Base-by-base conservation (phyloP, 306 rosid species). In the Carpinus fangiana region DNA sequence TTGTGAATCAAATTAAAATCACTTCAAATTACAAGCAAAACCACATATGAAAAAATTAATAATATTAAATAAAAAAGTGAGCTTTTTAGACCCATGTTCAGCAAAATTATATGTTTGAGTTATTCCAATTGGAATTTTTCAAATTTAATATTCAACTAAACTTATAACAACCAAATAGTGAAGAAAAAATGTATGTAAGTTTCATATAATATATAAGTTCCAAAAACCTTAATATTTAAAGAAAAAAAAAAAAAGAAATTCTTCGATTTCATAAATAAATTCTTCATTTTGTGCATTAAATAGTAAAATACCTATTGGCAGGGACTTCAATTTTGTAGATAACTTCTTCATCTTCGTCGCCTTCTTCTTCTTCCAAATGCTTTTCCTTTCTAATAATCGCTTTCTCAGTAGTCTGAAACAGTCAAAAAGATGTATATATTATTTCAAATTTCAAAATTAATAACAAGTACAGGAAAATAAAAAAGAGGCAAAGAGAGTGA, bases 321-420 rank as follows among this genome's bases (percentile, higher is more conserved):
- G 98, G 96, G 73, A 94, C 85, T 78, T 94, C 98, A 41, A 94
- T 94, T 85, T 88, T 87, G 78, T 87, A 89, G 48, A 89, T 87
- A 62, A 87, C 86, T 72, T 89, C 92, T 76, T 89, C 92, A 67
- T 89, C 92, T 21, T 85, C 84, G 4, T 56, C 87, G 0, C n/a
- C 83, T 66, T 84, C 90, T 26, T 84, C 87, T 73, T 86, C 91
- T 17, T 88, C 91, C 86, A 92, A 79, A 88, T 94, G 97, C 72
- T 87, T 94, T 74, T 94, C 98, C 68, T 94, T 92, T 77, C 96
- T 82, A 54, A 87, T 83, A 74, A 94, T 90, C 23, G 98, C 96
- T 60, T 92, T 94, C 85, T 94, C 98, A 10, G 98, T 90, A 0
- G 98, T 94, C 97, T 94, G 79, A n/a, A 11, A 68, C 62, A 80